Base-by-base conservation (phyloP, 257 asterid species). In the Solanum boliviense region DNA sequence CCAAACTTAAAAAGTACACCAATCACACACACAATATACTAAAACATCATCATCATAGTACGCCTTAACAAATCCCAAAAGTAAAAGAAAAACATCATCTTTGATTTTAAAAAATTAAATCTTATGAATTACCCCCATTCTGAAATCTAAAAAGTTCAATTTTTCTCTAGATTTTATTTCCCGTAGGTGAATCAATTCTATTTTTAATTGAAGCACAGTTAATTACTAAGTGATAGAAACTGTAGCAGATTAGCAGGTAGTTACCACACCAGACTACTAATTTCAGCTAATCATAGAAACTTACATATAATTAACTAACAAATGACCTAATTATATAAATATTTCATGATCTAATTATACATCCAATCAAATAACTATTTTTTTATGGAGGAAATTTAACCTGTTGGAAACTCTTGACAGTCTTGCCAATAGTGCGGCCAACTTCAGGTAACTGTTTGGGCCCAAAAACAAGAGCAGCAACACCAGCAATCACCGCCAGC, bases 321-420 rank as follows among this genome's bases (percentile, higher is more conserved):
- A 78, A 79, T 41, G 85, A 27, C 39, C 85, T 16, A 20, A 27
- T 27, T 27, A 7, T 79, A 18, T 9, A 79, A 79, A 27, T 44
- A 79, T 4, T 8, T 41, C 16, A 5, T 81, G 29, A 81, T 46
- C 6, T 81, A 46, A 31, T 29, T 29, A 31, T 31, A 0, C 6
- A 31, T 79, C 85, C 38, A 81, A 27, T 48, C n/a, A 29, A 81
- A 81, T 35, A 25, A 29, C 41, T 16, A 46, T 15, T 16, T 27
- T 16, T 73, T 18, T 35, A 2, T 6, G 16, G n/a, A 29, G 76
- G 60, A 13, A 15, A 16, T 23, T 11, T 34, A 20, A 96, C 99
- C 99, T 96, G 97, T 68, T 96, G 99, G 86, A 96, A 96, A 92
- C 99, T 94, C 92, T 96, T 95, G 91, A 96, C 89, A 9, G 99